Evolutionary conservation across 2,329 filamentous ascomycete species (phyloP), one percentile per base, ranked within the genome.

Genomic region (Torrubiellomyces zombiae): DNA sequence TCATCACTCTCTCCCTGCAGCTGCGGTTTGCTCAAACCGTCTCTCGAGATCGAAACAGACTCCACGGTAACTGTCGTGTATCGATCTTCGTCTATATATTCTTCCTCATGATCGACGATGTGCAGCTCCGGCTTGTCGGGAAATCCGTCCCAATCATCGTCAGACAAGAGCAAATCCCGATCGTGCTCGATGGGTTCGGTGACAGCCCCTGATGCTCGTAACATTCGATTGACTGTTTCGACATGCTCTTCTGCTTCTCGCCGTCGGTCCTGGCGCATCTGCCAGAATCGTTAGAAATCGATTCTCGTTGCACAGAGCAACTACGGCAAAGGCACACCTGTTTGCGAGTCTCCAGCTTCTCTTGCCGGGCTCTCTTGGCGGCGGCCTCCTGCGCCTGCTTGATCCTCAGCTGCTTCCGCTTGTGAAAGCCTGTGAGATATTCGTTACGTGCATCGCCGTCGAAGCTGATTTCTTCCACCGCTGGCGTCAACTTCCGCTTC

Each of bases 1-100:
- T 40, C 38, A 24, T 49, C 48, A 5, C 50, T 46, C 13, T 55
- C 50, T n/a, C 50, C 48, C 7, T 47, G 43, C 5, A 33, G 38
- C 29, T 54, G 38, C 4, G 53, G 48, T 38, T 67, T 74, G 29
- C 68, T 61, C 23, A 91, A 54, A 1, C 80, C 80, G 28, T 83
- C 71, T 36, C 70, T 69, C 9, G 77, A 75, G 10, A 91, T 67
- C 33, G 75, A 76, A 37, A 98, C 82, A 8, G 79, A 76, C 47
- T 94, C 86, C 2, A 98, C 74, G 0, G 81, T 94, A 14, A 98
- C 89, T 1, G 82, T 93, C 1, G 89, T 95, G 48, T 82, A 94
- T 45, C 78, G 79, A 49, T 94, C 86, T 48, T 95, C 89, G 48
- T 98, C 89, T 36, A 94, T 69, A 53, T 94, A 98, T 49, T 95